Evolutionary conservation across 2,329 filamentous ascomycete genomes (phyloP).

Genomic region (Tolypocladium paradoxum): DNA sequence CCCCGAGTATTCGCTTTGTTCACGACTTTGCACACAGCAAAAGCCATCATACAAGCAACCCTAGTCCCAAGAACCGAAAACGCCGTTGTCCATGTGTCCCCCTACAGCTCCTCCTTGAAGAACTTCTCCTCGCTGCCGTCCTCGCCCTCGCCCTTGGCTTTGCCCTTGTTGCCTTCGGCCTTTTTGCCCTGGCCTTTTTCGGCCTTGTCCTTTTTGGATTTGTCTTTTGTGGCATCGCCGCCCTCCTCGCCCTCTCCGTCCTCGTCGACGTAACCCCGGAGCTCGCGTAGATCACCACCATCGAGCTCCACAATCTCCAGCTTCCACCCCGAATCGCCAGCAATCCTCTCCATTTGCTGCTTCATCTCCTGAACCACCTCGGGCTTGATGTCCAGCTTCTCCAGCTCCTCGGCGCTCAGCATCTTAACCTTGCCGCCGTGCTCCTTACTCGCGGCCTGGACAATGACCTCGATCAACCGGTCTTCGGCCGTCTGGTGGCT

Average conservation of each 20-base stretch:
- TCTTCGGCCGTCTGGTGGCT: conserved; percentile 11
- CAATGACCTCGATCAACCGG: conserved; percentile 32
- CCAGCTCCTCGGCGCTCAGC: conserved; percentile 55
- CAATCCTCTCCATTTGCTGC: conserved; percentile 56
- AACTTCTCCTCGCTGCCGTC: conserved; percentile 40
- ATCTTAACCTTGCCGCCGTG: conserved; percentile 52
- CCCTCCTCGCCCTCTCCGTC: conserved; percentile 13
- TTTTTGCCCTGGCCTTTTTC: conserved; percentile 5
- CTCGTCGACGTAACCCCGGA: conserved; percentile 61
- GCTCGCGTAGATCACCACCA: conserved; percentile 43
- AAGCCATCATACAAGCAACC: background rate
- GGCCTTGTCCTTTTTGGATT: conserved; percentile 16
- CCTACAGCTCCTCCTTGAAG: conserved; percentile 41
- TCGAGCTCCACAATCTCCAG: conserved; percentile 66
- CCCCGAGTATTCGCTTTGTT: too few relatives aligned
- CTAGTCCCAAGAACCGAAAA: background rate
- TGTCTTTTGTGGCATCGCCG: background rate
- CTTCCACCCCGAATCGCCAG: conserved; percentile 65
- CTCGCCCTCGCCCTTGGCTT: conserved; percentile 7
- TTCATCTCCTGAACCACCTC: conserved; percentile 59
- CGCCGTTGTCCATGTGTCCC: background rate
- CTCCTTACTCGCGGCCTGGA: conserved; percentile 33
- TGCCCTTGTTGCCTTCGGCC: conserved; percentile 1
- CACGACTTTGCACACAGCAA: background rate
- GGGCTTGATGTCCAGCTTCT: conserved; percentile 54